Evolutionary conservation across 495 filamentous ascomycete species (phyloP).

Genomic region (Aspergillus biplanus): DNA sequence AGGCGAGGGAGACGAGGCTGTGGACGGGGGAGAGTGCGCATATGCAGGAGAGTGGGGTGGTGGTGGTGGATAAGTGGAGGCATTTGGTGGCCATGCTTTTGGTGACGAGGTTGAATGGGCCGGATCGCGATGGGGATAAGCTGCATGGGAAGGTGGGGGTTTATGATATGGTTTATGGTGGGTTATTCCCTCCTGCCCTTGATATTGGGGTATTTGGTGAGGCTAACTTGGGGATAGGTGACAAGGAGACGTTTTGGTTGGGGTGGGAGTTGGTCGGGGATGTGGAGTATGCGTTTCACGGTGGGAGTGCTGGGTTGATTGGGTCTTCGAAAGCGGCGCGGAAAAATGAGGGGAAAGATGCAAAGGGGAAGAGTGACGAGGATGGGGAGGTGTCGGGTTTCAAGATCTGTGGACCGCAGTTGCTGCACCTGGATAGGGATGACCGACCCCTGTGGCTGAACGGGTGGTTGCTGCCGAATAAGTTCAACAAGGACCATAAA

Average conservation of each 20-base stretch:
- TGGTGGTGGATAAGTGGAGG: conserved; percentile 32
- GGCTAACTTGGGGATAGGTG: conserved; percentile 18
- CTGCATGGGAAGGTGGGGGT: conserved; percentile 17
- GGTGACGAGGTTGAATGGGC: conserved; percentile 34
- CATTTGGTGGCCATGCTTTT: conserved; percentile 34
- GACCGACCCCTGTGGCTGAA: conserved; percentile 38
- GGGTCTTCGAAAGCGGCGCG: not conserved
- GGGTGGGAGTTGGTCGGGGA: conserved; percentile 32
- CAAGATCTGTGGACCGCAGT: conserved; percentile 33
- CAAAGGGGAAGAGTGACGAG: not conserved
- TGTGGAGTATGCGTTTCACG: conserved; percentile 31
- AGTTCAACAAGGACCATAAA: conserved; percentile 20
- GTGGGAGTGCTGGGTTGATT: conserved; percentile 28
- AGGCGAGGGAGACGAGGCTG: conserved; percentile 22
- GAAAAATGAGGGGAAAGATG: not conserved
- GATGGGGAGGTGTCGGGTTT: not conserved
- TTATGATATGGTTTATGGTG: conserved; percentile 37
- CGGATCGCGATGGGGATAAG: conserved; percentile 29
- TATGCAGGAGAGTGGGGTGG: conserved; percentile 38
- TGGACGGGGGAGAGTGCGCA: conserved; percentile 32
- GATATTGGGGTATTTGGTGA: no score
- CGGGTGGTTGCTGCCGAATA: conserved; percentile 33
- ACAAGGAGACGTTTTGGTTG: conserved; percentile 37
- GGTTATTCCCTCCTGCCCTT: no score
- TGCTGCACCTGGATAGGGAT: conserved; percentile 31